Evolutionary conservation across 345 rosid species (phyloP), one percentile per base, ranked within the genome.

Genomic region (Eucalyptus caleyi): DNA sequence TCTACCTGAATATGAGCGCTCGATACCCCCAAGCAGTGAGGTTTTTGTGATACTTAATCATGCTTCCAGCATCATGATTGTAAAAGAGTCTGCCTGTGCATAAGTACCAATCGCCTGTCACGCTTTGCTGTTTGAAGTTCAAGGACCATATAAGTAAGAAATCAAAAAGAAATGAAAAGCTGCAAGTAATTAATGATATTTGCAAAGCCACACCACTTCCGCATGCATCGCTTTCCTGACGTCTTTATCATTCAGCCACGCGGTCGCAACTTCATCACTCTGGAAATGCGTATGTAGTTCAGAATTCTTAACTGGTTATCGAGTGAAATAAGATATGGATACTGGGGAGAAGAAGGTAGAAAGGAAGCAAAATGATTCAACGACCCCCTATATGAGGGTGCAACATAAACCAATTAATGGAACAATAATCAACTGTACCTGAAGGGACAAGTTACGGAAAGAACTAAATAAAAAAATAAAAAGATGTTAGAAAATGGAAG

Each of bases 1-100:
- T 7, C 88, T 51, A 95, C 97, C 97, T 95, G 92, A 88, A 95
- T 26, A 95, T 93, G 44, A 95, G 96, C 21, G 95, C 96, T 42
- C 94, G 90, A 56, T 93, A 94, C 10, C 96, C 97, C 87, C 87
- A 91, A 9, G 85, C 15, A 4, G 97, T 95, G 4, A 95, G 90
- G 50, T 85, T 91, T 56, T 59, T 89, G 90, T 94, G 96, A 91
- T 91, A 93, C 10, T 89, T 90, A 9, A 95, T 83, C 94, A 94
- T 90, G 72, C 91, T 92, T 16, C 94, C 95, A 40, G 91, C 91
- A 86, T 90, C 91, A 19, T 34, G 86, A 19, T n/a, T 1, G 62
- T 91, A 94, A 4, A 4, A 9, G 30, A 92, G 27, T 77, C 89
- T 90, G 32, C 5, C 30, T 3, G 94, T 62, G 80, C 97, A 95